phyloP scores from a whole-genome alignment of 1,284 basidiomycete genomes.

The Fistulinella cinereoalba region DNA sequence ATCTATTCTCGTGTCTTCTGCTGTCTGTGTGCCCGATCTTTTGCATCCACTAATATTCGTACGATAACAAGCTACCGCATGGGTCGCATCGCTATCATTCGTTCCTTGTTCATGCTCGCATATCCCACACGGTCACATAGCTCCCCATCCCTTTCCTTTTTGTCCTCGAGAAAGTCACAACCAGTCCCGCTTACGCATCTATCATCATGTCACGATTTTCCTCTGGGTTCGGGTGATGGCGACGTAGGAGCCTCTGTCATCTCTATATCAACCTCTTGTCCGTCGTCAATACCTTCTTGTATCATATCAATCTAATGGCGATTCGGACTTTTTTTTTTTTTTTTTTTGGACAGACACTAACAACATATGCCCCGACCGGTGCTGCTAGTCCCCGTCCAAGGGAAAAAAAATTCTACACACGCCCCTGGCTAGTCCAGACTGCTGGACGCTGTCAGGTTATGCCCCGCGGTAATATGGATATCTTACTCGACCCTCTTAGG shows the following conservation, averaged over 20 bases:
- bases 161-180: constrained; percentile 7
- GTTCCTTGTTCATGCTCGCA: constrained; percentile 29
- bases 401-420: neutral
- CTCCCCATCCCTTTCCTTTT: constrained; percentile 9
- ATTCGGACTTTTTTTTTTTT: constrained; percentile 1
- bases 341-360: neutral
- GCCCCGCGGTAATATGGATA: too few relatives aligned
- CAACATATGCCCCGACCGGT: neutral
- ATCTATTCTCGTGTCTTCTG: constrained; percentile 24
- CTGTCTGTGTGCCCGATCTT: constrained; percentile 21
- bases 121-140: constrained; percentile 15
- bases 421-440: too few relatives aligned
- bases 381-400: too few relatives aligned
- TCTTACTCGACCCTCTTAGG: too few relatives aligned
- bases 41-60: constrained; percentile 19
- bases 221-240: constrained; percentile 14
- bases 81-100: constrained; percentile 25
- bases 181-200: constrained; percentile 18
- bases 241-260: constrained; percentile 11
- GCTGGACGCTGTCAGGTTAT: too few relatives aligned
- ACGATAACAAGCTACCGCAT: constrained; percentile 15
- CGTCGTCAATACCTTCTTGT: constrained; percentile 23
- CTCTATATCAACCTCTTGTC: constrained; percentile 19
- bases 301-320: constrained; percentile 22
- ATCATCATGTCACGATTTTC: constrained; percentile 10